phyloP scores from a whole-genome alignment of 2,329 filamentous ascomycete genomes.

The Lizonia empirigonia region DNA sequence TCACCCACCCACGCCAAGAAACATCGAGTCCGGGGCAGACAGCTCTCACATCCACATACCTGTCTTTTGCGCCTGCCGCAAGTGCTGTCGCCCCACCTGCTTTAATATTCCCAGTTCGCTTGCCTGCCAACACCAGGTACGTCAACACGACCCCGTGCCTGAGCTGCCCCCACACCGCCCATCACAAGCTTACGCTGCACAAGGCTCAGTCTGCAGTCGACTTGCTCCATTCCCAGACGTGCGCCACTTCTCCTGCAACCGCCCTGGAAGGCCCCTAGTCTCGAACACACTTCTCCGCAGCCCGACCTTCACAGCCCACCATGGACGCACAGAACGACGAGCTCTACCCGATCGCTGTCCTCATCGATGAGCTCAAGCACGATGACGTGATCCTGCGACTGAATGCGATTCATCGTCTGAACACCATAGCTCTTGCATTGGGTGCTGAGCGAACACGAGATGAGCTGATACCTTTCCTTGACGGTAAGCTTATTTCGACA shows the following conservation, averaged over 20 bases:
- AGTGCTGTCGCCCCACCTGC: constrained; percentile 21
- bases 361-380: constrained; percentile 99
- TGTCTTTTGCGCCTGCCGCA: constrained; percentile 13
- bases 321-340: constrained; percentile 98
- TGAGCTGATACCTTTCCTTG: constrained; percentile 97
- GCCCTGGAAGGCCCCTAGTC: constrained; percentile 29
- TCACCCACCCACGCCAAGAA: constrained; percentile 17
- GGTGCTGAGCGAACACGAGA: constrained; percentile 96
- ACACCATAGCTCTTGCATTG: constrained; percentile 94
- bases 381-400: constrained; percentile 97
- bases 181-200: constrained; percentile 31
- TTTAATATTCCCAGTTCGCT: constrained; percentile 31
- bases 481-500: constrained; percentile 69
- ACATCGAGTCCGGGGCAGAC: constrained; percentile 20
- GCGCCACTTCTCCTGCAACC: constrained; percentile 14
- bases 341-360: constrained; percentile 98
- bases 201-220: constrained; percentile 1
- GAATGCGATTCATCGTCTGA: constrained; percentile 97
- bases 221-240: constrained; percentile 20
- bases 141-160: constrained; percentile 41
- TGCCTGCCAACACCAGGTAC: constrained; percentile 43
- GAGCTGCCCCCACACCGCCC: constrained; percentile 27
- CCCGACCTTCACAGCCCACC: constrained; percentile 31
- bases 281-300: constrained; percentile 24
- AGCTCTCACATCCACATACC: constrained; percentile 17